A percentile compares a stretch with the other conserved stretches of the same genome.
Evolutionary conservation across 2,329 filamentous ascomycete genomes (phyloP).

Genomic region (Exophiala spinifera): DNA sequence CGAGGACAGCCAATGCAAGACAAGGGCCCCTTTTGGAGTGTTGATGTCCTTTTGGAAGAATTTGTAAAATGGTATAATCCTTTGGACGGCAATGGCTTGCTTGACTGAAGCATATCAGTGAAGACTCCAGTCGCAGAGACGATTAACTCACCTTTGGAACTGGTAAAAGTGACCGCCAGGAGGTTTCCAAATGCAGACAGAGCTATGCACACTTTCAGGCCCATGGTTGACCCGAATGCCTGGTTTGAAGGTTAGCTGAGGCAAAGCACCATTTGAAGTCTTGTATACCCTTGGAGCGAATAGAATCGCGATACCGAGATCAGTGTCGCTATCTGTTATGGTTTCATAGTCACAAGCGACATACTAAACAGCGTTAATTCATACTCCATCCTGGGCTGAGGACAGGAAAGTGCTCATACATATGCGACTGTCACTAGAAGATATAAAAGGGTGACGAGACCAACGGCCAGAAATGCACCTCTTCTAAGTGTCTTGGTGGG

Average conservation of each 20-base stretch:
- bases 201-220: background rate
- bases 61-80: background rate
- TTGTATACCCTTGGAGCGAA: background rate
- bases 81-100: background rate
- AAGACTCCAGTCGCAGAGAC: background rate
- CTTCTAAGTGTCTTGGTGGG: background rate
- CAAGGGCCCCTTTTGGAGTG: background rate
- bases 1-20: background rate
- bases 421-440: background rate
- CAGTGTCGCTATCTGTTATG: background rate
- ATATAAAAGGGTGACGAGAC: background rate
- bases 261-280: background rate
- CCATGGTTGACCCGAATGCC: background rate
- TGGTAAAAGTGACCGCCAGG: background rate
- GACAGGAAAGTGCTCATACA: background rate
- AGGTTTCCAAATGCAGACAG: background rate
- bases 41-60: background rate
- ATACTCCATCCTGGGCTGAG: background rate
- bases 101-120: background rate
- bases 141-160: background rate
- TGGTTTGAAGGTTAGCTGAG: background rate
- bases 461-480: background rate
- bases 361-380: background rate
- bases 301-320: background rate
- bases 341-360: background rate